Conservation (phyloP, 2,329 filamentous ascomycete genomes). For the Sclerotinia nivalis region DNA sequence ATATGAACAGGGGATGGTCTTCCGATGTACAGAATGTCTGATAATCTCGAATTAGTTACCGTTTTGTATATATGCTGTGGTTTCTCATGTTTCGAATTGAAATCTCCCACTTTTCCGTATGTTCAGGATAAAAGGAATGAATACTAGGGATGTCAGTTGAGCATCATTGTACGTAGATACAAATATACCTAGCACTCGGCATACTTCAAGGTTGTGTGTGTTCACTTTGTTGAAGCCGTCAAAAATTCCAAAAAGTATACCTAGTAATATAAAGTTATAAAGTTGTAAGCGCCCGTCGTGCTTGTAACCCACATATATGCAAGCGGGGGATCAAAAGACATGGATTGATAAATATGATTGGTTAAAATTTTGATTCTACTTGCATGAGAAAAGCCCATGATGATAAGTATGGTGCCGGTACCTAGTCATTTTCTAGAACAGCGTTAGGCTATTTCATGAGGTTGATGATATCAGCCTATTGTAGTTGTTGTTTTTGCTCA, state of each 20-base stretch:
- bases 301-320: conserved; percentile 17
- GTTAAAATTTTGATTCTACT: not conserved
- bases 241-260: not conserved
- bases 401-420: not conserved
- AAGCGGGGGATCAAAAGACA: conserved; percentile 22
- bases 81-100: conserved; percentile 14
- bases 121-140: not conserved
- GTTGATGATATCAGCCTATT: conserved; percentile 9
- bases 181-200: conserved; percentile 1
- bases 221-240: conserved; percentile 7
- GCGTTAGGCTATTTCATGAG: not conserved
- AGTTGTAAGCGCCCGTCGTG: conserved; percentile 20
- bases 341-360: conserved; percentile 11
- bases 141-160: not conserved
- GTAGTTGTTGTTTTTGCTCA: not conserved
- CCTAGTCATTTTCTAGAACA: not conserved
- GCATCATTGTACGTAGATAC: conserved; percentile 2
- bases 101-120: not conserved
- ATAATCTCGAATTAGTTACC: not conserved
- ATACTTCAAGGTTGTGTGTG: conserved; percentile 7
- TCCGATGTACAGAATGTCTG: not conserved
- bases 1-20: conserved; percentile 1
- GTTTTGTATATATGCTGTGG: not conserved
- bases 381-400: not conserved
- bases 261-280: not conserved